Conservation (phyloP, 2,329 filamentous ascomycete species). For the Trichoderma sp. region DNA sequence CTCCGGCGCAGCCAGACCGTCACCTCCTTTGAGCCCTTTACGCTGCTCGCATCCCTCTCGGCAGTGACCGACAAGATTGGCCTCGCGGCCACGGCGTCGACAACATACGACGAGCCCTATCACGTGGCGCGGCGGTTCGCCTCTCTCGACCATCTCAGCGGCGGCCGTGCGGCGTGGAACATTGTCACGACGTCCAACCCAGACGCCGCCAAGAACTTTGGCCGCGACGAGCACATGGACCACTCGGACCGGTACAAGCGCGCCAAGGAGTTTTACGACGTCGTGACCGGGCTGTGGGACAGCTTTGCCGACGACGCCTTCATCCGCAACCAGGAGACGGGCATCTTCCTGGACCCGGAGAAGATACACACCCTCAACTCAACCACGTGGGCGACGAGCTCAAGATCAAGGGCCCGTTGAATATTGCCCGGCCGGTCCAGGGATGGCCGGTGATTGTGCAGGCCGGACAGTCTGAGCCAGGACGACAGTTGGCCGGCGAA, state of each 20-base stretch:
- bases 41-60: conserved; percentile 52
- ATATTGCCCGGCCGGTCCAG: conserved; percentile 55
- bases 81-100: conserved; percentile 56
- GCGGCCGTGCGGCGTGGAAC: conserved; percentile 56
- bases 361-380: conserved; percentile 55
- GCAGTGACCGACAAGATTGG: conserved; percentile 52
- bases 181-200: conserved; percentile 57
- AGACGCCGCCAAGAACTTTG: conserved; percentile 55
- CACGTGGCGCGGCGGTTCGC: conserved; percentile 56
- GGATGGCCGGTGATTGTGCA: conserved; percentile 60
- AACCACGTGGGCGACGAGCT: conserved; percentile 48
- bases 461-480: conserved; percentile 55
- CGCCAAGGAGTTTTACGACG: conserved; percentile 55
- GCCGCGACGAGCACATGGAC: conserved; percentile 51
- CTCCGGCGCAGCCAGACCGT: conserved; percentile 59
- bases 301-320: conserved; percentile 59
- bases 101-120: conserved; percentile 57
- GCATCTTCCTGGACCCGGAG: conserved; percentile 52
- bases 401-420: conserved; percentile 50
- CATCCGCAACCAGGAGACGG: conserved; percentile 48
- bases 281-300: conserved; percentile 56
- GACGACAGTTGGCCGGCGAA: conserved; percentile 53
- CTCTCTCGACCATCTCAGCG: conserved; percentile 54
- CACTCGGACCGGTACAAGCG: conserved; percentile 53
- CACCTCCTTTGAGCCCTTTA: conserved; percentile 60